Percentiles rank a stretch among this genome's conserved stretches.
These are phyloP conservation scores for Erodium moschatum DNA, from an alignment of 441 rosid genomes.

Conservation along the genomic window DNA sequence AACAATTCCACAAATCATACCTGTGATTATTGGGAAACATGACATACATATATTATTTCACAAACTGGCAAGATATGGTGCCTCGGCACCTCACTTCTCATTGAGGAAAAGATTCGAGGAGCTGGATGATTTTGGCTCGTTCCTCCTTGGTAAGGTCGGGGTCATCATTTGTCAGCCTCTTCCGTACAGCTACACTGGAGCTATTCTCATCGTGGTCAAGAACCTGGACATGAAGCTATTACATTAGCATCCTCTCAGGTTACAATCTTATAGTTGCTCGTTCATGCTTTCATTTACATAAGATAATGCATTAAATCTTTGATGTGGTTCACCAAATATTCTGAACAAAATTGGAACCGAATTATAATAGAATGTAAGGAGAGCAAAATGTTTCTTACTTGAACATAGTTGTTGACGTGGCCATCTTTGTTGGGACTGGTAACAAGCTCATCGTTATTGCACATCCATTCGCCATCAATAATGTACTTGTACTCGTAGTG, in stretches of 20 bases:
- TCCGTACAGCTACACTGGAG: slow-evolving; percentile 32
- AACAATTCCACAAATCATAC: neutral
- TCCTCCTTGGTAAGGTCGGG: slow-evolving; percentile 55
- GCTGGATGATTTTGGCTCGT: slow-evolving; percentile 39
- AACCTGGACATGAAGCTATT: slow-evolving; percentile 36
- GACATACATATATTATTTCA: neutral
- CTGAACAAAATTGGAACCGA: neutral
- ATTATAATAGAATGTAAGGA: neutral
- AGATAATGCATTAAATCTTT: too few relatives aligned
- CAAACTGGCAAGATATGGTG: too few relatives aligned
- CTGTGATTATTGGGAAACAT: slow-evolving; percentile 1
- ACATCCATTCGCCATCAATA: slow-evolving; percentile 67
- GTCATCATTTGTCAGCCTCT: slow-evolving; percentile 50
- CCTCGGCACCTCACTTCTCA: neutral
- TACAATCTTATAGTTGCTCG: neutral
- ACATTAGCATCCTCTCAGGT: too few relatives aligned
- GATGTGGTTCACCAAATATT: neutral
- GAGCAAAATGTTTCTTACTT: slow-evolving; percentile 30
- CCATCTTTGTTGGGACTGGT: slow-evolving; percentile 25
- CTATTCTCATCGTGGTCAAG: slow-evolving; percentile 30
- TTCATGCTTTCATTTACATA: neutral
- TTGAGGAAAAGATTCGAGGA: slow-evolving; percentile 48
- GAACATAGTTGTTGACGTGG: slow-evolving; percentile 50
- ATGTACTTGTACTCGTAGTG: slow-evolving; percentile 80
- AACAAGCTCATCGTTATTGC: slow-evolving; percentile 46